Conservation (phyloP, 495 filamentous ascomycete species). For the Rhizodiscina lignyota region DNA sequence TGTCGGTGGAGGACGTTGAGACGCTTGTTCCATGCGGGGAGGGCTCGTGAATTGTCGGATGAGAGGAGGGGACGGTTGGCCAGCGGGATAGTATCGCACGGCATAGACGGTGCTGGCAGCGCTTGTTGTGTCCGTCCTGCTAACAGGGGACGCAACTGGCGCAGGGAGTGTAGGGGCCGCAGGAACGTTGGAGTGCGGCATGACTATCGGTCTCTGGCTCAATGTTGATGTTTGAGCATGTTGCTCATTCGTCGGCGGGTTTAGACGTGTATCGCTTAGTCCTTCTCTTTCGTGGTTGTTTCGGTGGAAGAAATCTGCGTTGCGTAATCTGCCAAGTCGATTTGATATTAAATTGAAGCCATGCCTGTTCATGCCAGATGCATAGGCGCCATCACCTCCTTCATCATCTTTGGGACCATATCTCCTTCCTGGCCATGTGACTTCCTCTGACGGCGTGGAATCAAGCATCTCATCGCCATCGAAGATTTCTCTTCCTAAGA, state of each 20-base stretch:
- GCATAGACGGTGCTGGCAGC: conserved; percentile 73
- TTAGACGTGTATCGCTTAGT: too few relatives aligned
- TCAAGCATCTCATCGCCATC: conserved; percentile 96
- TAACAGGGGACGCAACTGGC: conserved; percentile 51
- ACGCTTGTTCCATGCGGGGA: too few relatives aligned
- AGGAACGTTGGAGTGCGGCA: not conserved
- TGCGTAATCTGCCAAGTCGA: not conserved
- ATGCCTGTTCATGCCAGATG: not conserved
- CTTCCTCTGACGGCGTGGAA: conserved; percentile 43
- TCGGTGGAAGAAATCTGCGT: too few relatives aligned
- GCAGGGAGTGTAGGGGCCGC: conserved; percentile 32
- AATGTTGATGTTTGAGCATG: not conserved
- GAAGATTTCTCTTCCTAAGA: conserved; percentile 84
- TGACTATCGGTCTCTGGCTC: not conserved
- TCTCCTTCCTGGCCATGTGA: conserved; percentile 32
- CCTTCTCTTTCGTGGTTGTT: too few relatives aligned
- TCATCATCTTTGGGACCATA: conserved; percentile 2
- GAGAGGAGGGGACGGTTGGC: not conserved
- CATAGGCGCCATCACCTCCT: not conserved
- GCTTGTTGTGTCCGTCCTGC: conserved; percentile 60
- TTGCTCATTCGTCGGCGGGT: not conserved
- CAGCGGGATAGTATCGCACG: conserved; percentile 55
- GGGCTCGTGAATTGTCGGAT: too few relatives aligned
- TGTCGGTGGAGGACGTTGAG: conserved; percentile 2
- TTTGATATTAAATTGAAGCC: too few relatives aligned